Base-by-base conservation (phyloP, 2,329 filamentous ascomycete species). In the Tolypocladium guangdongense region DNA sequence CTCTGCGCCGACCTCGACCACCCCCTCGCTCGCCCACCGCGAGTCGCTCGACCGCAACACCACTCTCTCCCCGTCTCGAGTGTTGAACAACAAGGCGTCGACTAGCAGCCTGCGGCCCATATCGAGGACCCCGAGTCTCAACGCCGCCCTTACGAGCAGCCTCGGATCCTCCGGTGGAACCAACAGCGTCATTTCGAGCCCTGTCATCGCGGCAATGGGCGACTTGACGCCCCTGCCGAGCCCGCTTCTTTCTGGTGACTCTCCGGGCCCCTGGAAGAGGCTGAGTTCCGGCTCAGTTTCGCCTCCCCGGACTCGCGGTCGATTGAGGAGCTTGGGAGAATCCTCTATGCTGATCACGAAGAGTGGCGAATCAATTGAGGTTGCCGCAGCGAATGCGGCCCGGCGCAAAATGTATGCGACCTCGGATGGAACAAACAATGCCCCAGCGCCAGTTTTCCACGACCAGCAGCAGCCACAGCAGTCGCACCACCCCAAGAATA, bases 191-290 rank as follows among this genome's bases (percentile, higher is more conserved):
- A 76, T 86, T n/a, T 81, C 86, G 7, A 90, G 87, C 53, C 87
- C 87, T 4, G 80, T 87, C 58, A 81, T 90, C 52, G 79, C 83
- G 55, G 86, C 87, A 47, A 86, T 90, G 82, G 83, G 84, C 56
- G 86, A 90, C 65, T 73, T 93, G 57, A 92, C 88, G 4, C 88
- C 88, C 53, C 72, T 93, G 36, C 88, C 88, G 3, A 92, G 88
- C 24, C 88, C 88, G 4, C 75, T 91, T 47, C 76, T 86, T 61
- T 76, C 76, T 5, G 74, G 74, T 57, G 82, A 85, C 61, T 87
- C 84, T 1, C 81, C 83, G 14, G 82, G 84, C 30, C 82, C 84
- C 24, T 84, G 84, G 84, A 82, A 76, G 66, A 75, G 74, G 64
- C 68, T 83, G 53, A 67, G 68, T 52, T 68, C 71, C 35, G 71